These are phyloP conservation scores for Auriscalpium orientale DNA, from an alignment of 768 basidiomycete species.

Conservation along the genomic window DNA sequence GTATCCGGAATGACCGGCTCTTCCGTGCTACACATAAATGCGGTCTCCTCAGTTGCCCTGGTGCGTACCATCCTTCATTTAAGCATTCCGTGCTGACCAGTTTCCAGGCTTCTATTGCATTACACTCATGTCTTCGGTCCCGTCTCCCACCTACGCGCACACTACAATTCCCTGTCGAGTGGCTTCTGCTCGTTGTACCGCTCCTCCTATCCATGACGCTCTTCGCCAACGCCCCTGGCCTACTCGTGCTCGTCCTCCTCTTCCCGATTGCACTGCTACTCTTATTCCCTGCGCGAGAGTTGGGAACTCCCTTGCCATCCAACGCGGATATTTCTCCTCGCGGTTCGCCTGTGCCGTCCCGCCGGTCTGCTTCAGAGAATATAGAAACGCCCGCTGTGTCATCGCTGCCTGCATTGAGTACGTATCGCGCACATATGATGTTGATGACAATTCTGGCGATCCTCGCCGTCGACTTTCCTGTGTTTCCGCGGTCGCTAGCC, in stretches of 20 bases:
- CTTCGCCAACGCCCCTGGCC: slow-evolving; percentile 49
- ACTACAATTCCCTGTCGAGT: slow-evolving; percentile 48
- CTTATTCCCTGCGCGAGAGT: slow-evolving; percentile 33
- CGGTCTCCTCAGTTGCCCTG: slow-evolving; percentile 55
- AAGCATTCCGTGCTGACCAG: neutral
- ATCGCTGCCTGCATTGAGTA: slow-evolving; percentile 71
- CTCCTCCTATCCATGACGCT: slow-evolving; percentile 78
- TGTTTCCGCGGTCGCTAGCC: slow-evolving; percentile 81
- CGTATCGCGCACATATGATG: slow-evolving; percentile 93
- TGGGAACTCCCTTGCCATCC: slow-evolving; percentile 48
- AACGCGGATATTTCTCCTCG: slow-evolving; percentile 20
- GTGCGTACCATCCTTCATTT: slow-evolving; percentile 34
- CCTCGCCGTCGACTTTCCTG: slow-evolving; percentile 90
- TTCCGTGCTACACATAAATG: slow-evolving; percentile 58
- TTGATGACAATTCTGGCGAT: slow-evolving; percentile 86
- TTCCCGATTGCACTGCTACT: slow-evolving; percentile 36
- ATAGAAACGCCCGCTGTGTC: slow-evolving; percentile 11
- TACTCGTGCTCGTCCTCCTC: slow-evolving; percentile 43
- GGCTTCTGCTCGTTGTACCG: slow-evolving; percentile 64
- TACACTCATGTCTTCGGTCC: slow-evolving; percentile 56
- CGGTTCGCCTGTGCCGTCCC: slow-evolving; percentile 9
- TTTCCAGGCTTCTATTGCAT: slow-evolving; percentile 57
- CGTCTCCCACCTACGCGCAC: slow-evolving; percentile 35
- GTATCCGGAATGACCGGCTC: slow-evolving; percentile 71
- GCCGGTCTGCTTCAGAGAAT: slow-evolving; percentile 3